A percentile compares a stretch with the other conserved stretches of the same genome.
phyloP scores from a whole-genome alignment of 345 rosid species.

The Odontarrhena argentea region DNA sequence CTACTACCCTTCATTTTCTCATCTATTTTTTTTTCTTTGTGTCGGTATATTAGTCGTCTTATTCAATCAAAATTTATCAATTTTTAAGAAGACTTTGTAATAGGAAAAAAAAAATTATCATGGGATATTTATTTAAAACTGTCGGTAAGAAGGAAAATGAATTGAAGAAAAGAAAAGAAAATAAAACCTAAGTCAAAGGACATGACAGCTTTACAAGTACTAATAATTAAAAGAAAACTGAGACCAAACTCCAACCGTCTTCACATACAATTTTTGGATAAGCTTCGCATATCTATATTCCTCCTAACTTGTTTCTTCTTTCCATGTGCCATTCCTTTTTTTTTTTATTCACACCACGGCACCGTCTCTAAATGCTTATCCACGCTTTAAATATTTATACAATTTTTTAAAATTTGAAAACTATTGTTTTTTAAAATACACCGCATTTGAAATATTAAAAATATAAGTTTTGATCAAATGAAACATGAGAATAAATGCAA shows the following conservation, averaged over 20 bases:
- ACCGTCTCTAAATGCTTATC: slow-evolving; percentile 39
- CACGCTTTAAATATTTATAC: slow-evolving; percentile 17
- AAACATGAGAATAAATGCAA: not conserved
- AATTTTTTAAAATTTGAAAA: not conserved
- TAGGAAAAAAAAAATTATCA: not conserved
- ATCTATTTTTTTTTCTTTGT: no score
- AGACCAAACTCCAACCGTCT: slow-evolving; percentile 37
- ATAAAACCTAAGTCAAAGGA: slow-evolving; percentile 33
- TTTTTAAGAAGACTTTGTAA: no score
- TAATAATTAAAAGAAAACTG: slow-evolving; percentile 9
- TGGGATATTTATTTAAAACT: not conserved
- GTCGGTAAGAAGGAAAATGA: slow-evolving; percentile 2
- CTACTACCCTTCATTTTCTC: not conserved
- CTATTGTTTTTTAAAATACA: not conserved
- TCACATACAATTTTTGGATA: slow-evolving; percentile 29
- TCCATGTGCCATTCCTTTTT: slow-evolving; percentile 21
- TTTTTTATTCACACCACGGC: slow-evolving; percentile 20
- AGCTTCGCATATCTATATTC: slow-evolving; percentile 34
- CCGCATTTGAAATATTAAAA: not conserved
- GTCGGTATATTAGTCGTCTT: not conserved
- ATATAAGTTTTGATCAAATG: not conserved
- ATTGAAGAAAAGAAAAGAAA: not conserved
- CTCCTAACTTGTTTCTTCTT: slow-evolving; percentile 27
- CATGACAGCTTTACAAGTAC: slow-evolving; percentile 23
- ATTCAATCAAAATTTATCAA: not conserved